Evolutionary conservation across 73 alveolate genomes (phyloP).

Genomic region (Blepharisma stoltei): DNA sequence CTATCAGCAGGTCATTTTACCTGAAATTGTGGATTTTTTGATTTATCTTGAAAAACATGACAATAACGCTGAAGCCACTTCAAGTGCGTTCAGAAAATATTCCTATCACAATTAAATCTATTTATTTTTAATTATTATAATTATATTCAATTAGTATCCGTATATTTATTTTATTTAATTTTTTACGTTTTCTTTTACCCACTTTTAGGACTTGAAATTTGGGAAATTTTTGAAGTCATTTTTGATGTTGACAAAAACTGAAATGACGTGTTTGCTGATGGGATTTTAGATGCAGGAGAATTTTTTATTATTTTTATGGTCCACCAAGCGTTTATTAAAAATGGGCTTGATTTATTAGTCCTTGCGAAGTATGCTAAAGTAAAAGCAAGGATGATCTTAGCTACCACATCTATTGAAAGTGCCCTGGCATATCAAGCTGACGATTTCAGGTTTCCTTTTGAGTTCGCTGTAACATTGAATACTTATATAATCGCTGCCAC

Average conservation of each 20-base stretch:
- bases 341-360: constrained; percentile 20
- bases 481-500: background rate
- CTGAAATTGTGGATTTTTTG: constrained; percentile 23
- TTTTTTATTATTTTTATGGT: constrained; percentile 13
- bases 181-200: constrained; percentile 20
- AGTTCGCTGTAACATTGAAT: background rate
- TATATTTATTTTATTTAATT: constrained; percentile 7
- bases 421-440: constrained; percentile 9
- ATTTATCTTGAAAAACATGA: background rate
- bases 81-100: constrained; percentile 9
- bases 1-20: constrained; percentile 16
- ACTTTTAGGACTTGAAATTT: background rate
- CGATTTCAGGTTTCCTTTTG: background rate
- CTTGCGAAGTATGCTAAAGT: background rate
- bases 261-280: constrained; percentile 16
- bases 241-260: background rate
- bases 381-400: background rate
- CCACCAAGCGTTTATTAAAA: constrained; percentile 11
- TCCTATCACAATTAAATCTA: too few species aligned
- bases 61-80: background rate
- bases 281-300: background rate
- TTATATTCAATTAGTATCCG: too few species aligned
- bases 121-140: too few species aligned
- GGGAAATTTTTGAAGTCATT: background rate
- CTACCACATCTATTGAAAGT: background rate